Evolutionary conservation across 148 eudicot species (phyloP), one percentile per base, ranked within the genome.

Genomic region (Cornus suecica): DNA sequence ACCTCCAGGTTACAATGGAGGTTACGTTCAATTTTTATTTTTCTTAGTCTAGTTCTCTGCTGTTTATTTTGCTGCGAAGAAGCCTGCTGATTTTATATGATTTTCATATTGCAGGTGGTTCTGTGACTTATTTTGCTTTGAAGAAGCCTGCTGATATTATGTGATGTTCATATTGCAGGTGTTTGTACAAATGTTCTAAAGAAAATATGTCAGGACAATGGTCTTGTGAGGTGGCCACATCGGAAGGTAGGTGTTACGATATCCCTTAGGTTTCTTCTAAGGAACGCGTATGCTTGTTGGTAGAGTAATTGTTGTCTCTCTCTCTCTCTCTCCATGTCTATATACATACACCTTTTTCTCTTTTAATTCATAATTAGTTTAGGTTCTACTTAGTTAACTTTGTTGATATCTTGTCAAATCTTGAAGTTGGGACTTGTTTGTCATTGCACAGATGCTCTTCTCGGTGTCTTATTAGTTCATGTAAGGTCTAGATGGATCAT

Each of bases 141-240:
- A 9, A 4, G 45, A 41, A 41, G 9, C 45, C 45, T 41, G 45
- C 9, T 41, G 9, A 41, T 41, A 4, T 41, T 41, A 9, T 41
- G 45, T 34, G 14, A 77, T 61, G 18, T 72, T 54, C 52, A 30
- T 72, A 31, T 54, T 78, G 32, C 73, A 79, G 82, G 92, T 70
- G 86, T 87, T 48, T 81, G 85, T 27, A 51, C 88, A 0, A 78
- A 73, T 74, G 85, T 68, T 71, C 42, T 89, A 22, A 89, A 89
- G 74, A 83, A 83, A 75, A 60, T 89, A 41, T 89, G 92, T 80
- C 79, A 79, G 66, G 92, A 86, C 15, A 85, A 89, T 83, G 92
- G 92, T 63, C 92, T 89, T 0, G 84, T 85, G 67, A 78, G 92
- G 73, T 89, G 92, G 92, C 92, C 92, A 10, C 82, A 89, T 65